Evolutionary conservation across 495 filamentous ascomycete genomes (phyloP).

Genomic region (Achaetomiella virescens): DNA sequence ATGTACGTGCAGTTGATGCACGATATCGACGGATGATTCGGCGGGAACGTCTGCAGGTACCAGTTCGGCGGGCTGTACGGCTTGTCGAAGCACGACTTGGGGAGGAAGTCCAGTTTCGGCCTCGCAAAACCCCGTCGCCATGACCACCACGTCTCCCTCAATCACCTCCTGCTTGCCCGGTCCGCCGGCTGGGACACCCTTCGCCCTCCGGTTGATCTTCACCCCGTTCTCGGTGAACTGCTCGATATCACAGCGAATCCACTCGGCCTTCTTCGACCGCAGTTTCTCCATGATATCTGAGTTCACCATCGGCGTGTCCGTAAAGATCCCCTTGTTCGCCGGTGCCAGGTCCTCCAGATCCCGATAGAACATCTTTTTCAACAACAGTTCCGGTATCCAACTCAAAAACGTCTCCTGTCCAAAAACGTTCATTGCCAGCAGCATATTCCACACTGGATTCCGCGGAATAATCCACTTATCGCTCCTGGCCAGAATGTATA

Average conservation of each 20-base stretch:
- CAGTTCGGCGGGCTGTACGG: conserved; percentile 76
- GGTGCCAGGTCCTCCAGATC: conserved; percentile 76
- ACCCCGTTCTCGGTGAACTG: conserved; percentile 59
- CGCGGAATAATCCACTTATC: conserved; percentile 90
- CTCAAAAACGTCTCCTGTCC: conserved; percentile 68
- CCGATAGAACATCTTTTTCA: conserved; percentile 77
- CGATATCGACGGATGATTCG: conserved; percentile 56
- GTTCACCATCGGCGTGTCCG: conserved; percentile 82
- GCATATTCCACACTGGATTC: conserved; percentile 64
- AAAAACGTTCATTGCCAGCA: conserved; percentile 72
- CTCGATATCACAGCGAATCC: conserved; percentile 75
- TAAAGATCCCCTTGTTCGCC: conserved; percentile 63
- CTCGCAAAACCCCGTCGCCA: conserved; percentile 79
- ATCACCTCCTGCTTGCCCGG: conserved; percentile 59
- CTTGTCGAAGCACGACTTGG: conserved; percentile 60
- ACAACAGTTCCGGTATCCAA: conserved; percentile 69
- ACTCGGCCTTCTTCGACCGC: conserved; percentile 65
- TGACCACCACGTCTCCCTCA: conserved; percentile 67
- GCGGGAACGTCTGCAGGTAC: conserved; percentile 81
- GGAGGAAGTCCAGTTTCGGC: conserved; percentile 66
- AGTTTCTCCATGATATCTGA: conserved; percentile 72
- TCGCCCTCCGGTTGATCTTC: conserved; percentile 59
- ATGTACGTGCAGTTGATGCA: conserved; percentile 81
- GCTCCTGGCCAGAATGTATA: conserved; percentile 66
- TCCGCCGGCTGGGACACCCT: conserved; percentile 67